These are phyloP conservation scores for Aegilops speltoides DNA, from an alignment of 176 grass and related monocot species.

Conservation along the genomic window DNA sequence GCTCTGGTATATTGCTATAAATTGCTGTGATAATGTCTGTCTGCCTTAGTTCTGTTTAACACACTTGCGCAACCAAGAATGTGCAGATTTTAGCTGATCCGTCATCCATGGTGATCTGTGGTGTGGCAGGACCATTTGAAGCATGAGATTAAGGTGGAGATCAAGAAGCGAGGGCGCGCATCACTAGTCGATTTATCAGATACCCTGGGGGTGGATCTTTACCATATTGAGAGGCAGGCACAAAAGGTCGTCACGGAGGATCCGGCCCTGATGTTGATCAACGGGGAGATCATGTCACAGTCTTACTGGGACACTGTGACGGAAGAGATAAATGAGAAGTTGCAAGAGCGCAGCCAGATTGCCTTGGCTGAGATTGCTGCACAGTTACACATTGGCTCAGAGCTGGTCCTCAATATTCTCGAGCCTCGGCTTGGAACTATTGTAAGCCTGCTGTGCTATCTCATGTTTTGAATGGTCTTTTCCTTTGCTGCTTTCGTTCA, in stretches of 20 bases:
- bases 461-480: neutral
- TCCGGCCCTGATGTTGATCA: conserved; percentile 71
- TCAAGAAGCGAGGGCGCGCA: conserved; percentile 73
- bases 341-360: conserved; percentile 93
- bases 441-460: conserved; percentile 31
- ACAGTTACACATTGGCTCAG: conserved; percentile 86
- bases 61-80: neutral
- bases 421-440: conserved; percentile 86
- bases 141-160: conserved; percentile 86
- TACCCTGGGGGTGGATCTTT: conserved; percentile 84
- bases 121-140: conserved; percentile 82
- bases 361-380: conserved; percentile 89
- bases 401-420: conserved; percentile 70
- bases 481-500: neutral
- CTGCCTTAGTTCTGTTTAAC: neutral
- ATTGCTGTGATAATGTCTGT: neutral
- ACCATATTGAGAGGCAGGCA: conserved; percentile 87
- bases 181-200: conserved; percentile 89
- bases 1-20: neutral
- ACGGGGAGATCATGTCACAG: conserved; percentile 86
- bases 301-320: conserved; percentile 93
- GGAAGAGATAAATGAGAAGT: conserved; percentile 91
- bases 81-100: neutral
- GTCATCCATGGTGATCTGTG: neutral
- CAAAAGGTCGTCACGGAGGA: conserved; percentile 65